These are phyloP conservation scores for Vitis hybrid DNA, from an alignment of 177 flowering plant genomes.

Conservation along the genomic window DNA sequence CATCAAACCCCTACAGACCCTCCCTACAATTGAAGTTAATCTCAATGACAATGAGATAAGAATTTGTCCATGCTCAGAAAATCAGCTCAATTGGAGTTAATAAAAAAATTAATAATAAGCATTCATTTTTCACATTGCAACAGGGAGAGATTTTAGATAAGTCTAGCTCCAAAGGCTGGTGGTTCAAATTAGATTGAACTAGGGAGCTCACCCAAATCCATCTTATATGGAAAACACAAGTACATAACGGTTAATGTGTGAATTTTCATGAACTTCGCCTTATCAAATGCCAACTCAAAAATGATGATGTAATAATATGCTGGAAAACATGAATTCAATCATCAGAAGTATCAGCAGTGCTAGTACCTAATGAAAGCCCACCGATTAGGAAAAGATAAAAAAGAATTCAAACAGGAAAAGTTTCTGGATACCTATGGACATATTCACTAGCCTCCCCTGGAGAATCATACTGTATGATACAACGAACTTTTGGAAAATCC, in stretches of 20 bases:
- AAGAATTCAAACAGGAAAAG: not conserved
- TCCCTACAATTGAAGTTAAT: not conserved
- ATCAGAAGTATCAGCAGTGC: too few relatives aligned
- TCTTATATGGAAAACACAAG: not conserved
- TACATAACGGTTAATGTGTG: not conserved
- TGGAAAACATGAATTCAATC: too few relatives aligned
- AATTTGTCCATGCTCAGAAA: not conserved
- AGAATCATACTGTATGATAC: constrained; percentile 93
- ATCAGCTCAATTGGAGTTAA: not conserved
- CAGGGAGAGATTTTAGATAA: too few relatives aligned
- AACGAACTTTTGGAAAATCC: constrained; percentile 86
- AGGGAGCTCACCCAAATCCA: not conserved
- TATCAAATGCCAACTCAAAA: not conserved
- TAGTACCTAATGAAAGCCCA: not conserved
- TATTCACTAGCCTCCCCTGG: constrained; percentile 98
- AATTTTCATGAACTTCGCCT: not conserved
- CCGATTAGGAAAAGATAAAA: not conserved
- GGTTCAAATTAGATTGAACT: not conserved
- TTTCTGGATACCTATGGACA: constrained; percentile 72
- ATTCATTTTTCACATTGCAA: too few relatives aligned
- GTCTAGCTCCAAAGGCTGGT: too few relatives aligned
- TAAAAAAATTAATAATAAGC: too few relatives aligned
- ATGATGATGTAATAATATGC: not conserved
- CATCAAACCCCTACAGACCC: not conserved
- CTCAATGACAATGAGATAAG: not conserved